Conservation (phyloP, 2,329 filamentous ascomycete species). For the Microdochium trichocladiopsis region DNA sequence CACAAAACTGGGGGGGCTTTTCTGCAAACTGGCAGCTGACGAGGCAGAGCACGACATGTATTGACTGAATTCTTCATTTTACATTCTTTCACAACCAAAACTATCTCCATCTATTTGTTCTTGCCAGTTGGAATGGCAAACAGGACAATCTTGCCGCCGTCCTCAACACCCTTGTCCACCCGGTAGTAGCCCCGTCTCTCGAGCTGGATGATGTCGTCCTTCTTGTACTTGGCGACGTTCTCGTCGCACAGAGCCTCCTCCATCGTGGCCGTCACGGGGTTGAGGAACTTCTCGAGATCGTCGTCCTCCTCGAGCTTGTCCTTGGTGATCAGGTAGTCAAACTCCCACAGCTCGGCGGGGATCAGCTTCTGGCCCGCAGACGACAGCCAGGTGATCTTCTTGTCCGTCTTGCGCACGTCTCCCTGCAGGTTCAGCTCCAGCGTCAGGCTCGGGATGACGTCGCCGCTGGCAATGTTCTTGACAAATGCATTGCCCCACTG, state of each 20-base stretch:
- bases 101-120: conserved; percentile 26
- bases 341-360: conserved; percentile 82
- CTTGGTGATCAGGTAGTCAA: conserved; percentile 92
- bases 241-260: conserved; percentile 73
- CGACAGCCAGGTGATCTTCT: conserved; percentile 94
- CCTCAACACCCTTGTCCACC: conserved; percentile 60
- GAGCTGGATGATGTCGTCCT: conserved; percentile 89
- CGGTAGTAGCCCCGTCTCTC: conserved; percentile 91
- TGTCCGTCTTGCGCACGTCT: conserved; percentile 90
- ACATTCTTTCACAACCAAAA: neutral
- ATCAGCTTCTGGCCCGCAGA: conserved; percentile 69
- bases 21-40: no score
- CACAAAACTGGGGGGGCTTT: no score
- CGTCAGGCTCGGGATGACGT: conserved; percentile 62
- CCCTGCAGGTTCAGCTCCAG: conserved; percentile 86
- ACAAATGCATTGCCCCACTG: conserved; percentile 90
- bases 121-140: conserved; percentile 54
- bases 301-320: conserved; percentile 90
- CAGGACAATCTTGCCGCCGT: conserved; percentile 45
- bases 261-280: conserved; percentile 65
- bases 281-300: conserved; percentile 76
- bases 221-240: conserved; percentile 71
- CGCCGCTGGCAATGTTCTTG: conserved; percentile 51
- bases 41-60: no score
- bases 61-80: neutral